These are phyloP conservation scores for Iris macrosiphon DNA, from an alignment of 106 monocot genomes.

Conservation along the genomic window DNA sequence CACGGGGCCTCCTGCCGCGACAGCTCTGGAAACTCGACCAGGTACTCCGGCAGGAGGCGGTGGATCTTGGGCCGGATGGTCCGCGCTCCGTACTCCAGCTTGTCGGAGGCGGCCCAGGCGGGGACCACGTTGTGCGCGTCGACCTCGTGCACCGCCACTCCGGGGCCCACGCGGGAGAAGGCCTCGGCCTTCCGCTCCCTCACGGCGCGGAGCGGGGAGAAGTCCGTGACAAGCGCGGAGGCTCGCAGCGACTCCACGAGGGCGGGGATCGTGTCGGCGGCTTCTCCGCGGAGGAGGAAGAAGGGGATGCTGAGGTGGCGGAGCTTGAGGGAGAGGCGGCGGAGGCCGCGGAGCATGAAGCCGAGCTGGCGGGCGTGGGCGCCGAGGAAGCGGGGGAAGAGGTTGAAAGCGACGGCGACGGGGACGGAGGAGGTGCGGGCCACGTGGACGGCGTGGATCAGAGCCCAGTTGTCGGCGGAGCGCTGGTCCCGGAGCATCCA, in stretches of 20 bases:
- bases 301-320: constrained; percentile 50
- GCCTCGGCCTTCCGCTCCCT: constrained; percentile 52
- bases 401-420: constrained; percentile 61
- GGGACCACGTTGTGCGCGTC: constrained; percentile 98
- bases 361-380: constrained; percentile 78
- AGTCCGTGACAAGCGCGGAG: constrained; percentile 66
- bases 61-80: constrained; percentile 73
- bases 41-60: constrained; percentile 53
- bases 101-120: constrained; percentile 70
- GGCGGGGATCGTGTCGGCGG: constrained; percentile 42
- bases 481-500: constrained; percentile 92
- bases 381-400: constrained; percentile 73
- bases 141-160: constrained; percentile 57
- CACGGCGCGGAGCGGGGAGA: constrained; percentile 73
- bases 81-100: constrained; percentile 82
- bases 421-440: constrained; percentile 40
- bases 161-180: constrained; percentile 17
- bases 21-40: constrained; percentile 69
- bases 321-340: constrained; percentile 32
- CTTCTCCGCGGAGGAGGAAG: constrained; percentile 60
- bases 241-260: constrained; percentile 46
- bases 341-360: constrained; percentile 88
- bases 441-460: constrained; percentile 59
- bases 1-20: constrained; percentile 18
- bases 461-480: constrained; percentile 55